Evolutionary conservation across 345 rosid species (phyloP).

Genomic region (Turnera subulata): DNA sequence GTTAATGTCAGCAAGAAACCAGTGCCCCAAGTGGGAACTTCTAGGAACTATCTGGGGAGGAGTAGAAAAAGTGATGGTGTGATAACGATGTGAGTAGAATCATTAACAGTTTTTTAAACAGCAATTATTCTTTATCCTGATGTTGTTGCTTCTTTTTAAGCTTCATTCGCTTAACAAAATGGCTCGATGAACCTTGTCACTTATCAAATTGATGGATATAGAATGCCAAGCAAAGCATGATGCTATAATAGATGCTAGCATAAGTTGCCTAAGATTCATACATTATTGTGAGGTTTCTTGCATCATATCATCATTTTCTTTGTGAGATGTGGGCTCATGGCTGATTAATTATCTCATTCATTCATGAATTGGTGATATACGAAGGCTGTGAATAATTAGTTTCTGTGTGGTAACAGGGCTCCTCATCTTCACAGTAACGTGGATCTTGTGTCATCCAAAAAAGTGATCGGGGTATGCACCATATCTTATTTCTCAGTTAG

Average conservation of each 20-base stretch:
- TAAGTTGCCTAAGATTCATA: no score
- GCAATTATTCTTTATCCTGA: neutral
- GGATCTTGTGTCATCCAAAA: conserved; percentile 29
- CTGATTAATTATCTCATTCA: neutral
- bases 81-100: conserved; percentile 40
- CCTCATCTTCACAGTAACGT: conserved; percentile 28
- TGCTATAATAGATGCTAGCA: neutral
- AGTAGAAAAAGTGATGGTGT: conserved; percentile 43
- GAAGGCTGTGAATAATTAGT: neutral
- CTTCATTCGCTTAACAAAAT: neutral
- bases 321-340: neutral
- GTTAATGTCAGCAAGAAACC: conserved; percentile 34
- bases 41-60: conserved; percentile 34
- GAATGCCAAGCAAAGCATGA: neutral
- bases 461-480: conserved; percentile 45
- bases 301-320: no score
- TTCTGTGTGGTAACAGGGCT: conserved; percentile 32
- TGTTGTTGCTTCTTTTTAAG: neutral
- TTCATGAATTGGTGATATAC: neutral
- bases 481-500: conserved; percentile 2
- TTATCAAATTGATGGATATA: neutral
- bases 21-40: conserved; percentile 30
- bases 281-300: no score
- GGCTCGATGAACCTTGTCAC: neutral
- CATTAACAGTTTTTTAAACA: neutral